Base-by-base conservation (phyloP, 2,329 filamentous ascomycete genomes). In the Trichoderma arundinaceum region DNA sequence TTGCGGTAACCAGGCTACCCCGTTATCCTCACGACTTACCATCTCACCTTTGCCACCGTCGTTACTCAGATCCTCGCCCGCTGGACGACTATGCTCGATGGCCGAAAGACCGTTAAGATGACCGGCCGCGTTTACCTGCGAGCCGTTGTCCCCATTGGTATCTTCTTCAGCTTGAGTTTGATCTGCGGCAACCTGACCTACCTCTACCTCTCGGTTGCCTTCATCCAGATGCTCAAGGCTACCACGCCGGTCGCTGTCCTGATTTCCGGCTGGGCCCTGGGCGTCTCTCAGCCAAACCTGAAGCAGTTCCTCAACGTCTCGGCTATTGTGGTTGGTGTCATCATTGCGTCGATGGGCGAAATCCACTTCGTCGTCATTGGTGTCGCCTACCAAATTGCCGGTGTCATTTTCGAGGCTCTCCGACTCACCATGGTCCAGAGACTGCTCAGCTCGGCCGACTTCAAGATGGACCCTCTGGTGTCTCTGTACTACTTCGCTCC, bases 161-260 rank as follows among this genome's bases (percentile, higher is more conserved):
- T 97, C 76, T 96, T 97, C 83, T 98, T 97, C 88, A 95, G 91
- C 77, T 83, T 97, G 83, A 95, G 91, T 80, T 86, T 98, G 83
- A 97, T 98, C 77, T 97, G 93, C 80, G 93, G 94, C 76, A 98
- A 98, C 83, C 81, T 96, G 80, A 93, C 94, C 72, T 98, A 98
- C 77, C 87, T 97, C 64, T 97, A 97, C 80, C 87, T 98, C 68
- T 95, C 91, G 71, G 94, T 98, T 66, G 91, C 94, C 67, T 98
- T 98, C 79, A 98, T 98, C 75, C 94, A 98, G 84, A 98, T 98
- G 94, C 89, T 98, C 79, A 98, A 98, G 91, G 95, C 95, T 71
- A 97, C 93, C 49, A 98, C 92, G 38, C 95, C 95, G 15, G 94
- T 98, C 67, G 94, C 93, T 62, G 94, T 98, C 60, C 88, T 99